These are phyloP conservation scores for Triticum monococcum DNA, from an alignment of 176 grass and related monocot genomes.

Conservation along the genomic window DNA sequence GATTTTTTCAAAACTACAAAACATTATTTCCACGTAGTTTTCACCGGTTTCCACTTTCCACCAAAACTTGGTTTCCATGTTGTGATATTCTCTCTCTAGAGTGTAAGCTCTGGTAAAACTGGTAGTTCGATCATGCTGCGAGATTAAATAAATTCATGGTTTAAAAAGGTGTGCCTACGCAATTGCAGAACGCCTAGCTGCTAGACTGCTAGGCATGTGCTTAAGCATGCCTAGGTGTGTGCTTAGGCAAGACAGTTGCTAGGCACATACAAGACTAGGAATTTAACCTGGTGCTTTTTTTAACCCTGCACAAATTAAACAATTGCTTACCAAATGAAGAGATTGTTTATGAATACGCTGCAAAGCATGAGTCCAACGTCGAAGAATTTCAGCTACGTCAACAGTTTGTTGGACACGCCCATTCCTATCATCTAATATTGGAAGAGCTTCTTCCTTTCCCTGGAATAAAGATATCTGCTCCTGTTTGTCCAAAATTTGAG, in stretches of 20 bases:
- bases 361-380: constrained; percentile 99
- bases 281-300: not conserved
- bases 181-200: not conserved
- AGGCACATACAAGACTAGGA: not conserved
- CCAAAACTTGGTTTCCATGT: no score
- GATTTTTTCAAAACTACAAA: no score
- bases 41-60: no score
- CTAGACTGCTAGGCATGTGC: not conserved
- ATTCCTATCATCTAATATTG: constrained; percentile 77
- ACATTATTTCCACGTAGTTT: no score
- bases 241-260: not conserved
- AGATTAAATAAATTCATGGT: not conserved
- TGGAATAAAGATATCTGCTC: constrained; percentile 57
- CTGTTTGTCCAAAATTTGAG: constrained; percentile 41
- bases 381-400: constrained; percentile 97
- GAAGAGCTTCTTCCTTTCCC: constrained; percentile 64
- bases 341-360: constrained; percentile 99
- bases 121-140: not conserved
- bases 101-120: constrained; percentile 15
- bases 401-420: constrained; percentile 67
- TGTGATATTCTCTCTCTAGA: no score
- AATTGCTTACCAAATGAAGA: constrained; percentile 87
- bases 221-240: not conserved
- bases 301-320: not conserved
- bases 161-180: not conserved